phyloP scores from a whole-genome alignment of 768 basidiomycete species.

The Cystoderma amianthinum region DNA sequence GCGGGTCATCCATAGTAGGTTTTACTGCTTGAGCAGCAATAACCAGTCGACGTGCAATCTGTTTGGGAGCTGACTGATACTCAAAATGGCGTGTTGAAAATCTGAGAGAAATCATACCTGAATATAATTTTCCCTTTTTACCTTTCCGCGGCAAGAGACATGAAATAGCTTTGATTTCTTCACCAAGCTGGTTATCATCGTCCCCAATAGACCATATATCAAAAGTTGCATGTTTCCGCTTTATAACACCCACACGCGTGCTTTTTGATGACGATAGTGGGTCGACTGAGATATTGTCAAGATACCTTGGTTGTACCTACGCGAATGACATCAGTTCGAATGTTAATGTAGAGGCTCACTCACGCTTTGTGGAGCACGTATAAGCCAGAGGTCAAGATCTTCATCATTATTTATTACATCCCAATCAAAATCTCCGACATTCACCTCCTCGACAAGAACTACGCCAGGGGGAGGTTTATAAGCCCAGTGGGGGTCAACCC shows the following conservation, averaged over 20 bases:
- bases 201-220: constrained; percentile 63
- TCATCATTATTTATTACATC: constrained; percentile 46
- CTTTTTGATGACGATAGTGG: constrained; percentile 30
- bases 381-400: constrained; percentile 64
- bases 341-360: constrained; percentile 14
- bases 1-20: constrained; percentile 19
- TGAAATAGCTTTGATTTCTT: constrained; percentile 54
- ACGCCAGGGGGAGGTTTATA: constrained; percentile 53
- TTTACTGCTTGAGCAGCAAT: constrained; percentile 41
- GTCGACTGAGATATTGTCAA: constrained; percentile 46
- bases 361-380: constrained; percentile 64
- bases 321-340: constrained; percentile 1
- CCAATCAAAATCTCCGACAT: constrained; percentile 62
- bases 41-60: constrained; percentile 51
- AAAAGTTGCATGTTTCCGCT: constrained; percentile 46
- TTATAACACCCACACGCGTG: constrained; percentile 39
- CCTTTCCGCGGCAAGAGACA: constrained; percentile 61
- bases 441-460: constrained; percentile 39
- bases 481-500: constrained; percentile 47
- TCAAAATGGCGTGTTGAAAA: too few relatives aligned
- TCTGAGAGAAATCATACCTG: constrained; percentile 39
- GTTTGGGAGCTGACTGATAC: constrained; percentile 54
- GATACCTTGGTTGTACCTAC: constrained; percentile 61
- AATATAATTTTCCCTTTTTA: constrained; percentile 52
- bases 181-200: constrained; percentile 34